Evolutionary conservation across 305 asterid species (phyloP).

Genomic region (Ilex paraguariensis): DNA sequence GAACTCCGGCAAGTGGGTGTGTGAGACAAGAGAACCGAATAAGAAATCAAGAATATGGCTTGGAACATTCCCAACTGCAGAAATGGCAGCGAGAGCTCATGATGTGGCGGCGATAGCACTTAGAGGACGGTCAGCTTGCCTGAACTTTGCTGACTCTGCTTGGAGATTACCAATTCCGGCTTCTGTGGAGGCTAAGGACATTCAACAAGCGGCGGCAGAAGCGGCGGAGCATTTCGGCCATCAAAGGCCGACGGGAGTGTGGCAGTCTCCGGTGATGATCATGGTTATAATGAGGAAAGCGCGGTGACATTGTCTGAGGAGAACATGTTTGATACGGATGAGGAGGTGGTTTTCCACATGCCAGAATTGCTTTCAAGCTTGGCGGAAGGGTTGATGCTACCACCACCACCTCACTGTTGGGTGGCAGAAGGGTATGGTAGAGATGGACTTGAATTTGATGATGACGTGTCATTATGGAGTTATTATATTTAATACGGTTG

Average conservation of each 20-base stretch:
- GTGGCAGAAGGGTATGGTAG: background rate
- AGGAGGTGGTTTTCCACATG: background rate
- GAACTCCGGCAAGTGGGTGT: constrained; percentile 1
- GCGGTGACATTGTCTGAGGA: background rate
- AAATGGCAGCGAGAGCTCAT: constrained; percentile 2
- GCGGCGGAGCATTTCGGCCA: background rate
- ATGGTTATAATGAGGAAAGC: background rate
- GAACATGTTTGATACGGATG: background rate
- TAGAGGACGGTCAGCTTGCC: background rate
- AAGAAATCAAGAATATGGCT: constrained; percentile 2
- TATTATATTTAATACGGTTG: background rate
- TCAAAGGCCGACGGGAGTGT: background rate
- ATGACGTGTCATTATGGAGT: background rate
- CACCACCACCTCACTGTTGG: background rate
- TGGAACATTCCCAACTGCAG: background rate
- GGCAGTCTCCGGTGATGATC: no score
- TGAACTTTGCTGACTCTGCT: constrained; percentile 1
- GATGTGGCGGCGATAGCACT: background rate
- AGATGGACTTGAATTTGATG: background rate
- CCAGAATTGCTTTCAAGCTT: background rate
- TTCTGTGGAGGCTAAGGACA: background rate
- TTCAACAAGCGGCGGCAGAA: background rate
- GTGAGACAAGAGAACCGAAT: background rate
- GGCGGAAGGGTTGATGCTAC: constrained; percentile 1
- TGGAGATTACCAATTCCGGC: background rate